Base-by-base conservation (phyloP, 148 eudicot species). In the Dysphania ambrosioides region DNA sequence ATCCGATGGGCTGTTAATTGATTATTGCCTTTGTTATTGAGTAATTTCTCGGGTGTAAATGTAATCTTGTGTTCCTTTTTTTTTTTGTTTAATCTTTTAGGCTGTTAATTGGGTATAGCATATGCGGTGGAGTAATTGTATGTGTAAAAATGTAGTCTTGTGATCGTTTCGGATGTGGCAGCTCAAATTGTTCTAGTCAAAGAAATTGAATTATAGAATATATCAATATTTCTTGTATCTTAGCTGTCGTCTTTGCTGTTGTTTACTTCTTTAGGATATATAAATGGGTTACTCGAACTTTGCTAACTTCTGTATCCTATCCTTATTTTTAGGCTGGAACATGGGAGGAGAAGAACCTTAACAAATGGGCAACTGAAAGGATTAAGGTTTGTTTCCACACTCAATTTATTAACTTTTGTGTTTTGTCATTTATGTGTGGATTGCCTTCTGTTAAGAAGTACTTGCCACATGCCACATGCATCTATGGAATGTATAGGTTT, bases 311-410 rank as follows among this genome's bases (percentile, higher is more conserved):
- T 18, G 40, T 32, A 24, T 34, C 10, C 15, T 70, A 10, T 29
- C 2, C 40, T 66, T 79, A 59, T 58, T 79, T n/a, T 34, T 66
- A 94, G 97, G 99, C 99, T 84, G 99, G 99, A 78, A 95, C 99
- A 34, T 95, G 99, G 99, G 99, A 95, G 81, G 99, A 95, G 81
- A 95, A 95, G 84, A 95, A 83, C 80, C 82, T 95, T 55, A 90
- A 88, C 75, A 89, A 87, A 73, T 95, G 99, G 99, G 96, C 99
- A 51, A 82, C 74, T 66, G 90, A 82, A 12, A 87, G 92, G 78
- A 95, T 95, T 49, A 92, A 89, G 99, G 99, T 95, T 75, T 69
- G 89, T 79, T 38, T 60, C 41, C 15, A 6, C 31, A n/a, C 4
- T 27, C 53, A 27, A 21, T 27, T 38, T 32, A 16, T 29, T 29